These are phyloP conservation scores for Nidularia pulvinata DNA, from an alignment of 768 basidiomycete genomes.

Conservation along the genomic window DNA sequence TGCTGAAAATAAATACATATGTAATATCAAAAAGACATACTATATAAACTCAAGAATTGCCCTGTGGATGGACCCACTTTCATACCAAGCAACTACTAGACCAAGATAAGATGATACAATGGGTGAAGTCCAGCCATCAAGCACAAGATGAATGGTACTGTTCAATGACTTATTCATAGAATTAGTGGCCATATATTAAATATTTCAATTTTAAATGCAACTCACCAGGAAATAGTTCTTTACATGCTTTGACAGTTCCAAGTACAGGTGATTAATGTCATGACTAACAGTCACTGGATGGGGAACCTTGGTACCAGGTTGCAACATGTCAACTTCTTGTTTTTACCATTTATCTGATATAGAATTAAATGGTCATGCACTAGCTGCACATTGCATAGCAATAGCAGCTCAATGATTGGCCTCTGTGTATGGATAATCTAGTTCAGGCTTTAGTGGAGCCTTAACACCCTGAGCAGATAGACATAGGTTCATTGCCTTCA, in stretches of 20 bases:
- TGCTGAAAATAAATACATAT: constrained; percentile 16
- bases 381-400: constrained; percentile 17
- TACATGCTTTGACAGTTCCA: constrained; percentile 10
- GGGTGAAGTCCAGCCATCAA: constrained; percentile 33
- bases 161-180: constrained; percentile 16
- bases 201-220: neutral
- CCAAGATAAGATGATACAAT: constrained; percentile 23
- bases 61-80: constrained; percentile 19
- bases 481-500: too few species aligned
- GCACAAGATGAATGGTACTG: constrained; percentile 19
- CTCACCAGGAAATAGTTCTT: constrained; percentile 15
- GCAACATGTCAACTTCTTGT: constrained; percentile 22
- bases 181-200: constrained; percentile 6
- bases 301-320: constrained; percentile 20
- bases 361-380: constrained; percentile 18
- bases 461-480: too few species aligned
- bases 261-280: constrained; percentile 16
- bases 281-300: constrained; percentile 17
- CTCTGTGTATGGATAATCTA: too few species aligned
- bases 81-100: constrained; percentile 24
- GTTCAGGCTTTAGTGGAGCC: too few species aligned
- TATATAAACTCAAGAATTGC: constrained; percentile 28
- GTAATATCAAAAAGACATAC: constrained; percentile 11
- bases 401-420: constrained; percentile 16
- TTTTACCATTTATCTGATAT: constrained; percentile 22